A percentile compares a stretch with the other conserved stretches of the same genome.
These are phyloP conservation scores for Penicillium freii DNA, from an alignment of 2,329 filamentous ascomycete genomes.

Conservation along the genomic window DNA sequence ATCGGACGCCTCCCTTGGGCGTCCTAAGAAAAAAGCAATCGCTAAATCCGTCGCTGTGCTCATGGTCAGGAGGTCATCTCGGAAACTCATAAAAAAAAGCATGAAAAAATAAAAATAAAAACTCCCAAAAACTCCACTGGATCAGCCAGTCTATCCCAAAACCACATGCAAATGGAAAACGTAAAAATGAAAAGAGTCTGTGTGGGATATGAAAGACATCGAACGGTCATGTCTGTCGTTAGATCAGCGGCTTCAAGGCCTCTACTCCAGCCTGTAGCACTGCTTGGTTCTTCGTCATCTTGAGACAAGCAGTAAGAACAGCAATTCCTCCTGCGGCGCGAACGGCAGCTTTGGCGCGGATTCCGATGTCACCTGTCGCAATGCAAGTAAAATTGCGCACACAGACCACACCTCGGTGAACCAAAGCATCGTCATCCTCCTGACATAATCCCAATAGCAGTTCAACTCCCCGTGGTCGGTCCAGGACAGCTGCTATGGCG, in stretches of 20 bases:
- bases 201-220: conserved; percentile 4
- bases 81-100: conserved; percentile 2
- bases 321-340: conserved; percentile 64
- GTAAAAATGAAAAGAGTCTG: conserved; percentile 4
- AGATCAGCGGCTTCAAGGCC: conserved; percentile 66
- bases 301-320: conserved; percentile 66
- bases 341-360: conserved; percentile 59
- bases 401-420: conserved; percentile 70
- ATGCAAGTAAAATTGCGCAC: conserved; percentile 67
- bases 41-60: conserved; percentile 22
- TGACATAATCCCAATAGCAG: conserved; percentile 77
- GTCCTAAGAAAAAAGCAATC: conserved; percentile 10
- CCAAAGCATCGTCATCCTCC: conserved; percentile 58
- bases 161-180: conserved; percentile 14
- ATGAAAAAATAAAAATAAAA: conserved; percentile 2
- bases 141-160: conserved; percentile 6
- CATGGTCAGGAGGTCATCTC: conserved; percentile 15
- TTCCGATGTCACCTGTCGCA: conserved; percentile 64
- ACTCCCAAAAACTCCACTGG: conserved; percentile 1
- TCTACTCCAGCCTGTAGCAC: conserved; percentile 71
- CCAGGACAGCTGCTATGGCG: conserved; percentile 68
- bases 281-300: conserved; percentile 65
- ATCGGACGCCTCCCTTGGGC: neutral
- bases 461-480: conserved; percentile 68
- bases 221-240: conserved; percentile 21